Evolutionary conservation across 1,139 yeast species (phyloP).

Genomic region (Ogataea hybrid): DNA sequence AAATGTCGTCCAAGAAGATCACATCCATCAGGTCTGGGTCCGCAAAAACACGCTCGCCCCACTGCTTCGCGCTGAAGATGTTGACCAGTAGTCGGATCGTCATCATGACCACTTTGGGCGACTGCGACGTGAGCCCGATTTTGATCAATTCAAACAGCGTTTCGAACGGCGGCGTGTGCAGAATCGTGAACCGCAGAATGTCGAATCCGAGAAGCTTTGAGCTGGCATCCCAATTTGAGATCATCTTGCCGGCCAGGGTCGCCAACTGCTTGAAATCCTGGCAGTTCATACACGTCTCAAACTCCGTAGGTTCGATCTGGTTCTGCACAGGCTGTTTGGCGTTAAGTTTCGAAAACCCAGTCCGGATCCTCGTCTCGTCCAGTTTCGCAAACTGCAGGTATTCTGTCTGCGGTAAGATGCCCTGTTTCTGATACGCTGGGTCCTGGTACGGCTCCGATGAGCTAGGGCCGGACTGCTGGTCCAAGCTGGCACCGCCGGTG

Average conservation of each 20-base stretch:
- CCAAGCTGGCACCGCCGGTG: constrained; percentile 60
- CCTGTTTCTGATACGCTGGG: constrained; percentile 16
- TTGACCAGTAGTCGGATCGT: constrained; percentile 51
- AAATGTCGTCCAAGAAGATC: constrained; percentile 28
- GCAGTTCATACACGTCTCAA: constrained; percentile 33
- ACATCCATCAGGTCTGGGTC: constrained; percentile 33
- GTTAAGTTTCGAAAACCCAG: constrained; percentile 53
- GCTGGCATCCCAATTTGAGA: constrained; percentile 41
- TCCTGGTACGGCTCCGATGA: constrained; percentile 34
- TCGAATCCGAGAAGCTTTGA: constrained; percentile 57
- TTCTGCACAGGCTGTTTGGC: constrained; percentile 33
- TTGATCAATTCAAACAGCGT: constrained; percentile 38
- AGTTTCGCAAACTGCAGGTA: constrained; percentile 47
- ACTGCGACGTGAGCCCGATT: constrained; percentile 40
- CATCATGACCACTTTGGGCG: constrained; percentile 46
- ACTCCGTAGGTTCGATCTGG: constrained; percentile 18
- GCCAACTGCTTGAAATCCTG: constrained; percentile 32
- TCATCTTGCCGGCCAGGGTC: constrained; percentile 32
- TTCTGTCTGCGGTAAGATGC: constrained; percentile 49
- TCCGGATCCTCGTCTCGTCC: constrained; percentile 45
- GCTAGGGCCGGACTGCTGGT: constrained; percentile 26
- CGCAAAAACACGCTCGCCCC: constrained; percentile 42
- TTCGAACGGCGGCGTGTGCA: constrained; percentile 38
- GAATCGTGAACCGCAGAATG: constrained; percentile 48
- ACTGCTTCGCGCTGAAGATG: constrained; percentile 41